phyloP scores from a whole-genome alignment of 116 monocot genomes.

The Dioscorea cayenensis region DNA sequence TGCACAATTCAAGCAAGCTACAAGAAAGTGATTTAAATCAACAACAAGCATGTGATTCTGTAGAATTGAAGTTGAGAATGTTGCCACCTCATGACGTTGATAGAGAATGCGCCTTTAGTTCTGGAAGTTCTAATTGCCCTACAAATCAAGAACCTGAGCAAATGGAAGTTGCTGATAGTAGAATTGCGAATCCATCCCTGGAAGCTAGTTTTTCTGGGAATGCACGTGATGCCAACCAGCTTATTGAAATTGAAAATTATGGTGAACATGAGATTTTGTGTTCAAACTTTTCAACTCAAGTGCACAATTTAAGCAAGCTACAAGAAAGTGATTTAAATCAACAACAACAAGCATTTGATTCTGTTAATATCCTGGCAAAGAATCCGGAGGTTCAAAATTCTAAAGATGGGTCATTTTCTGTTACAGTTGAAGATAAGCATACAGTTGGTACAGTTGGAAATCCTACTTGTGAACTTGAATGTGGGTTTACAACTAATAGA shows the following conservation, averaged over 20 bases:
- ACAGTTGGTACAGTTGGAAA: constrained; percentile 4
- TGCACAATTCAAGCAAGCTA: neutral
- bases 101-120: neutral
- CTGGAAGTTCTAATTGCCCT: constrained; percentile 5
- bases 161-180: neutral
- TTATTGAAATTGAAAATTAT: neutral
- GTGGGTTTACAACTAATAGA: neutral
- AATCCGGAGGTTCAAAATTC: neutral
- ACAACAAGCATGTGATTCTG: constrained; percentile 6
- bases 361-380: neutral
- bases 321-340: constrained; percentile 11
- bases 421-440: neutral
- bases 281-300: neutral
- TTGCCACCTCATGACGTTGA: neutral
- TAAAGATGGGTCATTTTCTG: neutral
- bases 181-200: neutral
- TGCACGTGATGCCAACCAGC: neutral
- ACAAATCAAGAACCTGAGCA: neutral
- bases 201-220: neutral
- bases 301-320: neutral
- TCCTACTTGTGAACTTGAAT: neutral
- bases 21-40: constrained; percentile 11
- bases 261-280: constrained; percentile 1
- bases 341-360: neutral
- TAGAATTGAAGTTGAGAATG: constrained; percentile 5